These are phyloP conservation scores for Aspergillus sp. DNA, from an alignment of 2,329 filamentous ascomycete genomes.

Conservation along the genomic window DNA sequence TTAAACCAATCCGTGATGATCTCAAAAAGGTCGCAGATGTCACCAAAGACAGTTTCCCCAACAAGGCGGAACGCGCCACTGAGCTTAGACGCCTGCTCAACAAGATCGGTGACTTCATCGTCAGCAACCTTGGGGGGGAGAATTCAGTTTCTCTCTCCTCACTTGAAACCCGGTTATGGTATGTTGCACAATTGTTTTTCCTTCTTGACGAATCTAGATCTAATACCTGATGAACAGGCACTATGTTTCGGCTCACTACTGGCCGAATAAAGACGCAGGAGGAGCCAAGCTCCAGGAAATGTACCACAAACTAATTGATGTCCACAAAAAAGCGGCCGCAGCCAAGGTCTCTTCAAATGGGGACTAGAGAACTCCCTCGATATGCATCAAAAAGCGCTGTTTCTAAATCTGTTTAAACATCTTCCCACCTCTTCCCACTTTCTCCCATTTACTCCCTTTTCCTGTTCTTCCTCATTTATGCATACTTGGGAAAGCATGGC, in stretches of 20 bases:
- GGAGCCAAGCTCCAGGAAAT: conserved; percentile 38
- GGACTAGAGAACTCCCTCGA: conserved; percentile 17
- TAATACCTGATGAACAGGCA: conserved; percentile 32
- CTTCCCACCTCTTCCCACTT: conserved; percentile 6
- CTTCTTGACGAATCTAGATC: background rate
- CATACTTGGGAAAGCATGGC: conserved; percentile 30
- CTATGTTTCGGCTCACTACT: conserved; percentile 46
- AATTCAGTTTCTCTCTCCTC: conserved; percentile 39
- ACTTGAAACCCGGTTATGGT: conserved; percentile 48
- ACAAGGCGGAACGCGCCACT: conserved; percentile 43
- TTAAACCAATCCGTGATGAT: conserved; percentile 47
- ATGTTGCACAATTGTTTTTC: conserved; percentile 20
- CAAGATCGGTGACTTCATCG: conserved; percentile 49
- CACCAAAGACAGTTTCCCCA: conserved; percentile 47
- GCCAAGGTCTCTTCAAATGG: conserved; percentile 27
- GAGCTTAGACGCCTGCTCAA: conserved; percentile 45
- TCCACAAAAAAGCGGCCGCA: conserved; percentile 25
- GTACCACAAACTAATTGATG: conserved; percentile 38
- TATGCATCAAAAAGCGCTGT: conserved; percentile 15
- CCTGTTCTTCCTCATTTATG: conserved; percentile 21
- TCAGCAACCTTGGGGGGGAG: conserved; percentile 38
- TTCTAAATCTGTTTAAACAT: conserved; percentile 17
- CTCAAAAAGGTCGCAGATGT: conserved; percentile 45
- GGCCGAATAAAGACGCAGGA: conserved; percentile 47
- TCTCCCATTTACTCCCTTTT: background rate